phyloP scores from a whole-genome alignment of 2,329 filamentous ascomycete genomes.

The Tolypocladium paradoxum region DNA sequence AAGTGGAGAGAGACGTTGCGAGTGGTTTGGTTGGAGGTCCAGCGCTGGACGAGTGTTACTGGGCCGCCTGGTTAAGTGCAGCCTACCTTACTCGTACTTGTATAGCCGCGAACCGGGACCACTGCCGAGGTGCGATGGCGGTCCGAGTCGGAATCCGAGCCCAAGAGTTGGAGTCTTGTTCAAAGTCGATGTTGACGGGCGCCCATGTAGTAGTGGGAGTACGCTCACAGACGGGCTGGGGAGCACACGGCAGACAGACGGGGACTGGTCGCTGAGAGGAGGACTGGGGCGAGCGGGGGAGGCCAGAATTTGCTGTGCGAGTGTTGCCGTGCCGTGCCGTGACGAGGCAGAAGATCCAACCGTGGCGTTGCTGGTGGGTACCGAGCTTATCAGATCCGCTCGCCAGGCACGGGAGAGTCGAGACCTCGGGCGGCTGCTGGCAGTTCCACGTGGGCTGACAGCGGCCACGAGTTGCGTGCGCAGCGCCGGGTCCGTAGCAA shows the following conservation, averaged over 20 bases:
- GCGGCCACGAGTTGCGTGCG: not conserved
- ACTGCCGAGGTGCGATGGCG: not conserved
- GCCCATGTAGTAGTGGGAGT: not conserved
- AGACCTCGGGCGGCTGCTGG: not conserved
- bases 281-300: not conserved
- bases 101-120: not conserved
- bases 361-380: not conserved
- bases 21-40: not conserved
- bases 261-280: not conserved
- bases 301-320: not conserved
- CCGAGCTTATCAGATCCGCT: constrained; percentile 3
- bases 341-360: not conserved
- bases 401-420: too few species aligned
- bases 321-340: not conserved
- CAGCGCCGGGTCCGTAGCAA: not conserved
- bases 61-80: not conserved
- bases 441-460: not conserved
- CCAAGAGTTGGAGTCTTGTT: not conserved
- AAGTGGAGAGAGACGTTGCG: not conserved
- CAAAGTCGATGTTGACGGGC: not conserved
- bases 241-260: not conserved
- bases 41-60: not conserved
- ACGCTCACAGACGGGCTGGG: not conserved
- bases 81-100: too few species aligned
- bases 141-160: not conserved